Base-by-base conservation (phyloP, 805 yeast genomes). In the Starmera pachycereana region DNA sequence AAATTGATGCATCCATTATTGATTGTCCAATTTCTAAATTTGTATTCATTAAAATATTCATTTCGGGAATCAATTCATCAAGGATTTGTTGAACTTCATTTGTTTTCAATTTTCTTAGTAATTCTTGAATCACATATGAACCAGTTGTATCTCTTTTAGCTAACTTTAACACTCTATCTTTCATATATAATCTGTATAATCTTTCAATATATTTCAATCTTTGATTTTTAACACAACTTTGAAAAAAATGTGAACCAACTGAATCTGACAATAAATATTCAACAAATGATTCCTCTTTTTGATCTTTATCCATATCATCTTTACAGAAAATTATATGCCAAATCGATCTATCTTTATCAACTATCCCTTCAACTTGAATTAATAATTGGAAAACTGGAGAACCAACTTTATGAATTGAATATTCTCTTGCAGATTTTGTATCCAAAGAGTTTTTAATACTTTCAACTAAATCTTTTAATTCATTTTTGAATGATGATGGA, bases 221-320 rank as follows among this genome's bases (percentile, higher is more conserved):
- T 45, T 81, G 78, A 43, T 72, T 73, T 37, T 71, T 74, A 38
- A 89, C 66, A 10, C 78, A 72, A 14, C 79, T 71, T 58, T 92
- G 87, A 25, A 90, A 66, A 65, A 92, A 90, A 61, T 88, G 97
- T 1, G 95, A 82, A 0, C 97, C 98, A n/a, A 89, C 86, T 1
- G 94, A 68, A 54, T 88, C 96, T 8, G 92, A 76, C 31, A 90
- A 62, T 40, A 89, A 66, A 52, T 82, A 83, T 56, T 88, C 96
- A 28, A 89, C 79, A 57, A 83, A 88, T 0, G 92, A 76, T 46
- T 74, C 89, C 51, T 84, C 92, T 42, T 74, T 71, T 1, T 73
- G 39, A 45, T 81, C 78, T 38, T 60, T 68, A 22, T 69, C 77
- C 3, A 66, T 73, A 12, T 65, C 63, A 10, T 70, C 73, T 33